phyloP scores from a whole-genome alignment of 768 basidiomycete genomes.

The Termitomyces bulborhizus region DNA sequence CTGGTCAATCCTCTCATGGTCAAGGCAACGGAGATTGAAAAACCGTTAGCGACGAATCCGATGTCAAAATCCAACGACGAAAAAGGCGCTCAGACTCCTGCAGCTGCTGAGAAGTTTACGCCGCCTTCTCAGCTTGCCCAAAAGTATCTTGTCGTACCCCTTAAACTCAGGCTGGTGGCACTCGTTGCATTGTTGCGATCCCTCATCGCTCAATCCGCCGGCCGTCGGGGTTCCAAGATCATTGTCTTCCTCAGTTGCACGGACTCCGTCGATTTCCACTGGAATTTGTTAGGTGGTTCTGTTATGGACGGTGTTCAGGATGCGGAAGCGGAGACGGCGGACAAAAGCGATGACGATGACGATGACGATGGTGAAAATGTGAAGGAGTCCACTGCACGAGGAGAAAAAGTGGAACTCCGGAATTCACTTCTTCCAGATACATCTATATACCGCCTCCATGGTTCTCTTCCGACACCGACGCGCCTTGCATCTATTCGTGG shows the following conservation, averaged over 20 bases:
- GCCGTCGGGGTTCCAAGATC: conserved; percentile 56
- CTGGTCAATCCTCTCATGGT: conserved; percentile 78
- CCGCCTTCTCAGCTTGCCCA: conserved; percentile 92
- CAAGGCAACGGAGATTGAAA: conserved; percentile 59
- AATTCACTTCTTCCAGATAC: conserved; percentile 80
- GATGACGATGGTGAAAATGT: conserved; percentile 16
- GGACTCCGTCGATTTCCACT: conserved; percentile 97
- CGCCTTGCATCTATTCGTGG: conserved; percentile 80
- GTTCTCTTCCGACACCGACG: conserved; percentile 76
- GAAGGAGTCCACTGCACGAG: conserved; percentile 16
- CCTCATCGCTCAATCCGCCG: conserved; percentile 58
- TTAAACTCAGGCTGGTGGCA: conserved; percentile 91
- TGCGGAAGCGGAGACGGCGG: conserved; percentile 14
- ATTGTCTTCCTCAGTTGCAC: conserved; percentile 97
- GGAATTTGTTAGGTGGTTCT: conserved; percentile 73
- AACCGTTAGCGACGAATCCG: conserved; percentile 12
- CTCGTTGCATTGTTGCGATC: conserved; percentile 82
- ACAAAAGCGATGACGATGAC: conserved; percentile 21
- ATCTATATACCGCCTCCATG: conserved; percentile 85
- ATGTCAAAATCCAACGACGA: conserved; percentile 11
- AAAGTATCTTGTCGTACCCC: conserved; percentile 83
- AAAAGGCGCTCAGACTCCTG: conserved; percentile 11
- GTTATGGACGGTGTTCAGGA: conserved; percentile 46
- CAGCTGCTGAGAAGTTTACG: conserved; percentile 61
- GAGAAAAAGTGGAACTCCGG: conserved; percentile 47